phyloP scores from a whole-genome alignment of 345 rosid genomes.

The Brassica napus region DNA sequence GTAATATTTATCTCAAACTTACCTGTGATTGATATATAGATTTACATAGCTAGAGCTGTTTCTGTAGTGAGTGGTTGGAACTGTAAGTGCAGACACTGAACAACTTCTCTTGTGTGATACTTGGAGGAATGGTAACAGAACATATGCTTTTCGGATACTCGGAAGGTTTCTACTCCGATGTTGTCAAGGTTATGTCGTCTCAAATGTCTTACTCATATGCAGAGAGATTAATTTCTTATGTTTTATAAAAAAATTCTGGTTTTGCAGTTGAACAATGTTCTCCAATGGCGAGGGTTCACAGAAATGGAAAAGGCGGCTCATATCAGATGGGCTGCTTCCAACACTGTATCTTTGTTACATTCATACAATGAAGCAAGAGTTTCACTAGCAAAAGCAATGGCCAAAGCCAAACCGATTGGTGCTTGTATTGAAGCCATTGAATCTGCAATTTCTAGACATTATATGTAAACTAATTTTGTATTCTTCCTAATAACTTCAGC shows the following conservation, averaged over 20 bases:
- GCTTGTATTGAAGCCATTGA: conserved; percentile 51
- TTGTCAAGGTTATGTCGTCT: conserved; percentile 42
- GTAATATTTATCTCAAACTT: conserved; percentile 9
- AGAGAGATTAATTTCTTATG: not conserved
- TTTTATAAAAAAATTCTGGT: not conserved
- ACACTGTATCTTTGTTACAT: conserved; percentile 40
- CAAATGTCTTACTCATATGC: not conserved
- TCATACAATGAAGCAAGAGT: conserved; percentile 35
- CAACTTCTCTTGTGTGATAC: conserved; percentile 50
- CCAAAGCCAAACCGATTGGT: conserved; percentile 45
- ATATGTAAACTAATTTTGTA: not conserved
- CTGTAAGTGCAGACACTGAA: conserved; percentile 30
- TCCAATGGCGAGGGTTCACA: conserved; percentile 44
- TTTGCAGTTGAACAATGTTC: conserved; percentile 46
- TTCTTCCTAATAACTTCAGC: not conserved
- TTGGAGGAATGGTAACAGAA: conserved; percentile 63
- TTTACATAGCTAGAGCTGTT: not conserved
- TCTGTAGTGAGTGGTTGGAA: not conserved
- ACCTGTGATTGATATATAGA: not conserved
- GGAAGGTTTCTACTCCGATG: conserved; percentile 52
- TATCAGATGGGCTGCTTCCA: conserved; percentile 52
- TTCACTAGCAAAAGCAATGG: conserved; percentile 49
- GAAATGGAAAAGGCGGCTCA: conserved; percentile 40
- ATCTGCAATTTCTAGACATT: conserved; percentile 16
- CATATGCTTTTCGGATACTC: conserved; percentile 49